Base-by-base conservation (phyloP, 2,329 filamentous ascomycete genomes). In the Grosmannia serpens region DNA sequence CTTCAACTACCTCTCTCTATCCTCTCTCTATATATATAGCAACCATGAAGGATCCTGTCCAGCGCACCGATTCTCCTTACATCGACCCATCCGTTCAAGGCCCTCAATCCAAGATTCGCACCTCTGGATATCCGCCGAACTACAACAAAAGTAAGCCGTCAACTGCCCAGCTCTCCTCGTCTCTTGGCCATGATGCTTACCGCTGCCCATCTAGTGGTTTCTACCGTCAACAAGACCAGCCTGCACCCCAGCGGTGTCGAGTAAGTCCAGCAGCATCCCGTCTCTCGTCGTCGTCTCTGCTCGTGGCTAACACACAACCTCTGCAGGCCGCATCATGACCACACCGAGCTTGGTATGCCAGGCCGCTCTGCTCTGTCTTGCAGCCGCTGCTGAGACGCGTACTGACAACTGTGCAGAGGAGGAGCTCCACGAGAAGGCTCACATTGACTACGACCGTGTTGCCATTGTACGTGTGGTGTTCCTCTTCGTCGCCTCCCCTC, bases 361-460 rank as follows among this genome's bases (percentile, higher is more conserved):
- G n/a, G 11, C 3, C 6, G 8, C 11, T 22, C 31, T 11, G 50
- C 24, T 4, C n/a, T 6, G 24, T 24, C 26, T 15, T 44, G 5
- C 4, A 44, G 41, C 41, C 41, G 20, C 6, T 44, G 41, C 20
- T 20, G 20, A 20, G 26, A 9, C 27, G 5, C 20, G 54, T 58
- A 58, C 59, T 56, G 59, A 57, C 41, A 38, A 17, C 9, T 20
- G 1, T 29, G 57, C 64, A 77, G 81, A 99, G 78, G 91, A 97
- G 78, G 90, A 96, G 74, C 88, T 99, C 62, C 91, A 97, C 75
- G 90, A 96, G 76, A 91, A 87, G 71, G 94, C 94, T 66, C 92
- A 99, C 82, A 99, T 99, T 71, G 94, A 99, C 82, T 99, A 97
- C 74, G 89, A 97, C 76, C 88, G 91, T 71, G 94, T 99, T 70